Evolutionary conservation across 306 rosid genomes (phyloP).

Genomic region (Sesbania bispinosa): DNA sequence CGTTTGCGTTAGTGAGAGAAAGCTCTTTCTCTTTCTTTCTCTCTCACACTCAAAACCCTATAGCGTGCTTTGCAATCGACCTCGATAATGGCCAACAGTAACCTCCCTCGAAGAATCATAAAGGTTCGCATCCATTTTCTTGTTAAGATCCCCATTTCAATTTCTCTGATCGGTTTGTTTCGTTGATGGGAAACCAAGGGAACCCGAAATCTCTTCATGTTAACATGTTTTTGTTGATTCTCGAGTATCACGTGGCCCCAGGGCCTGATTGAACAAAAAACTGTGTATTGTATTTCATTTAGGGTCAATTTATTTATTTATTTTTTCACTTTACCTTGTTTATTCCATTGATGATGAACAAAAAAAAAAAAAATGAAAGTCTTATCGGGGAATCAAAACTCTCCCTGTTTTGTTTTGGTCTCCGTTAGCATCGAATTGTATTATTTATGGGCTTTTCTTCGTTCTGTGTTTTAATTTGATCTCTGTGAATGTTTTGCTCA

Average conservation of each 20-base stretch:
- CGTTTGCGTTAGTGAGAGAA: slow-evolving; percentile 7
- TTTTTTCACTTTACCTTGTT: background rate
- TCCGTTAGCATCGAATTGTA: background rate
- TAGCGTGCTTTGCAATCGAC: slow-evolving; percentile 54
- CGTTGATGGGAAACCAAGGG: background rate
- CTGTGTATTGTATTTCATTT: background rate
- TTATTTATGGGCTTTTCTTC: background rate
- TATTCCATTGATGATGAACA: background rate
- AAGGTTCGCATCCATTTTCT: slow-evolving; percentile 40
- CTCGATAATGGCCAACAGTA: slow-evolving; percentile 81
- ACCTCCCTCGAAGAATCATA: slow-evolving; percentile 90
- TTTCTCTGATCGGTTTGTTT: slow-evolving; percentile 31
- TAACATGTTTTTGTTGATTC: background rate
- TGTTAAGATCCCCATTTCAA: slow-evolving; percentile 30
- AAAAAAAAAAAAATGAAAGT: background rate
- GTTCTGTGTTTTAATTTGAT: slow-evolving; percentile 16
- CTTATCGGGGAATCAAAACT: background rate
- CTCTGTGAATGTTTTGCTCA: slow-evolving; percentile 3
- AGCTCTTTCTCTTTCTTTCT: background rate
- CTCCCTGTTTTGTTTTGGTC: background rate
- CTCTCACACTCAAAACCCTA: slow-evolving; percentile 46
- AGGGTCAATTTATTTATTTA: background rate
- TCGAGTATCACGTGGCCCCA: background rate
- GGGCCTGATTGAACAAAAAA: background rate
- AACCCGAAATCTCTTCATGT: background rate